Evolutionary conservation across 78 protist genomes (phyloP).

Genomic region (Dictyostelium capitatum): DNA sequence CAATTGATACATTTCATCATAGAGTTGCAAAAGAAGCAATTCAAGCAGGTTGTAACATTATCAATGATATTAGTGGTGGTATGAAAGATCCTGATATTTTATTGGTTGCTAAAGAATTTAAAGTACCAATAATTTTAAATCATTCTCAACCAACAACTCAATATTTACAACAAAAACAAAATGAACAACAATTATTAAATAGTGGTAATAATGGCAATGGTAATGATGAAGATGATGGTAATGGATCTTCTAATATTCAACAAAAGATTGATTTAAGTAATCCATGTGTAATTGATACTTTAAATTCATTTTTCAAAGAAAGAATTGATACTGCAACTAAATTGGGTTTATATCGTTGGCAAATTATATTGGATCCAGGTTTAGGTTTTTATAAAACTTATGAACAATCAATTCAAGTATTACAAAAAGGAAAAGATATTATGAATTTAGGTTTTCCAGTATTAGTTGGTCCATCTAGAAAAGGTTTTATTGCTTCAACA

Average conservation of each 20-base stretch:
- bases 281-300: conserved; percentile 11
- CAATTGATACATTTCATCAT: conserved; percentile 82
- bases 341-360: conserved; percentile 74
- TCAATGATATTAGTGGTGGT: conserved; percentile 86
- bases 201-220: not conserved
- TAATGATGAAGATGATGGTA: not conserved
- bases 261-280: not conserved
- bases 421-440: conserved; percentile 8
- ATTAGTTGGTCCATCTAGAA: conserved; percentile 86
- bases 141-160: conserved; percentile 74
- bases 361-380: conserved; percentile 87
- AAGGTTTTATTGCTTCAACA: conserved; percentile 84
- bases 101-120: conserved; percentile 30
- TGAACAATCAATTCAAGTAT: conserved; percentile 54
- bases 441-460: conserved; percentile 33
- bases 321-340: conserved; percentile 27
- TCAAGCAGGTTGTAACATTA: conserved; percentile 72
- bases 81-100: conserved; percentile 64
- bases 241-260: not conserved
- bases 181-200: not conserved
- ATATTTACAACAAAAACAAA: conserved; percentile 51
- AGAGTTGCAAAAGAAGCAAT: conserved; percentile 73
- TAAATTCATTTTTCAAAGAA: conserved; percentile 36
- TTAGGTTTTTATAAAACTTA: conserved; percentile 87
- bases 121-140: conserved; percentile 75